A percentile compares a stretch with the other conserved stretches of the same genome.
phyloP scores from a whole-genome alignment of 2,329 filamentous ascomycete genomes.

The Fusarium sp. region DNA sequence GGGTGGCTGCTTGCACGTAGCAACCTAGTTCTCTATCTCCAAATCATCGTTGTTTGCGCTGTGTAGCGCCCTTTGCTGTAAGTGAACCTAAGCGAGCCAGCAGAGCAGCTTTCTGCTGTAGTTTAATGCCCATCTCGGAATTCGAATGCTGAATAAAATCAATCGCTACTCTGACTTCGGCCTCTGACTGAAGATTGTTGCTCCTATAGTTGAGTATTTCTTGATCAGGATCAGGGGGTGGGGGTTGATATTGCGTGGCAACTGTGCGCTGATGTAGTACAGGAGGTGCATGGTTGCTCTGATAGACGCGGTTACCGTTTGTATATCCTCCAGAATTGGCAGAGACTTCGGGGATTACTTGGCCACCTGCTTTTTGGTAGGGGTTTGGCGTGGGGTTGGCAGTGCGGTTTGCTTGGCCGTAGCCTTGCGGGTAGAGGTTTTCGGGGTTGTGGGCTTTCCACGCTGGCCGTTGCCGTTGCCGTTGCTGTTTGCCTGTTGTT shows the following conservation, averaged over 20 bases:
- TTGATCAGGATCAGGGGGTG: conserved; percentile 6
- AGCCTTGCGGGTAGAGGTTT: conserved; percentile 20
- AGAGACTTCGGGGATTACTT: conserved; percentile 4
- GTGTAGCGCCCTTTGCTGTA: conserved; percentile 12
- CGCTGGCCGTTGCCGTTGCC: conserved; percentile 5
- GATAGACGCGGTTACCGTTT: conserved; percentile 26
- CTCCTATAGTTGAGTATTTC: conserved; percentile 23
- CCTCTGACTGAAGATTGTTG: conserved; percentile 68
- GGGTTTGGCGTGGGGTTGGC: conserved; percentile 20
- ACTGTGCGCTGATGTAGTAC: conserved; percentile 13
- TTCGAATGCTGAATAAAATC: conserved; percentile 63
- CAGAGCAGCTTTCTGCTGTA: conserved; percentile 37
- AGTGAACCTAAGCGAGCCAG: conserved; percentile 38
- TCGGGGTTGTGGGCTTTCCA: conserved; percentile 18
- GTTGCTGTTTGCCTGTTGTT: conserved; percentile 21
- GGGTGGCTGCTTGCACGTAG: conserved; percentile 21
- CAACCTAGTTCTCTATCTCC: conserved; percentile 16
- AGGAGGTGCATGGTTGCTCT: conserved; percentile 1
- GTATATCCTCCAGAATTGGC: conserved; percentile 28
- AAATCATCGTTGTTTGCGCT: conserved; percentile 18
- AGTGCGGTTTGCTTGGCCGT: conserved; percentile 2
- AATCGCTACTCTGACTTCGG: conserved; percentile 72
- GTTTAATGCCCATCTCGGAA: conserved; percentile 34
- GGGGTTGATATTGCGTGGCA: conserved; percentile 17
- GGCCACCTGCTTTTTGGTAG: conserved; percentile 15